These are phyloP conservation scores for Monosporascus cannonballus DNA, from an alignment of 2,329 filamentous ascomycete species.

Conservation along the genomic window DNA sequence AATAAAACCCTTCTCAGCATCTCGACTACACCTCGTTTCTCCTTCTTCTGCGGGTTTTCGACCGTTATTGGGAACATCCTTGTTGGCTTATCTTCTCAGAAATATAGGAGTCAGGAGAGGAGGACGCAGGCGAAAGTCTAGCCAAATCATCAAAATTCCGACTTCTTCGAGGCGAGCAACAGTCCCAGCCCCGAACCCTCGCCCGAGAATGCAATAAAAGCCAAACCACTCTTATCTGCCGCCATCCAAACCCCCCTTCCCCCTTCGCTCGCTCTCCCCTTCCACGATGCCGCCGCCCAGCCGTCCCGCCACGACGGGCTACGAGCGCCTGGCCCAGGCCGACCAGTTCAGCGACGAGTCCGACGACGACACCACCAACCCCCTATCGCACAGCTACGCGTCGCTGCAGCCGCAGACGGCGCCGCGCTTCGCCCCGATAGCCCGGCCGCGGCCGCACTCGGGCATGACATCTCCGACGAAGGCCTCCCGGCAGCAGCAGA, in stretches of 20 bases:
- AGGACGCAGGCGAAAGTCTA: no score
- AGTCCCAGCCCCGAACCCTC: background rate
- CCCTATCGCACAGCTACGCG: constrained; percentile 42
- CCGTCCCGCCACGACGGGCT: constrained; percentile 71
- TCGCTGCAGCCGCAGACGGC: constrained; percentile 49
- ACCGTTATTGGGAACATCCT: no score
- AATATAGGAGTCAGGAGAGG: no score
- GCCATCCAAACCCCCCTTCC: background rate
- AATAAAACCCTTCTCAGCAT: background rate
- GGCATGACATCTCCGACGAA: constrained; percentile 55
- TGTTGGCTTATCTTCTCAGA: no score
- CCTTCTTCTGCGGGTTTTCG: no score
- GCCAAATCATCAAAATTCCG: no score
- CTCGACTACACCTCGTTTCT: background rate
- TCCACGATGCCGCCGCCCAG: constrained; percentile 54
- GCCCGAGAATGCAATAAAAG: background rate
- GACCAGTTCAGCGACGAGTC: constrained; percentile 70
- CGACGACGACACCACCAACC: constrained; percentile 50
- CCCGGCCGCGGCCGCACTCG: constrained; percentile 54
- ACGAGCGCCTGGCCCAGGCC: constrained; percentile 78
- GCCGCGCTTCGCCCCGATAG: constrained; percentile 58
- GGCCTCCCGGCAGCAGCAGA: constrained; percentile 23
- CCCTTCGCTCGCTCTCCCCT: background rate
- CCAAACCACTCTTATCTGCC: background rate
- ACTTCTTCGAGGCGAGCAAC: no score